These are phyloP conservation scores for Lizonia empirigonia DNA, from an alignment of 2,329 filamentous ascomycete species.

Conservation along the genomic window DNA sequence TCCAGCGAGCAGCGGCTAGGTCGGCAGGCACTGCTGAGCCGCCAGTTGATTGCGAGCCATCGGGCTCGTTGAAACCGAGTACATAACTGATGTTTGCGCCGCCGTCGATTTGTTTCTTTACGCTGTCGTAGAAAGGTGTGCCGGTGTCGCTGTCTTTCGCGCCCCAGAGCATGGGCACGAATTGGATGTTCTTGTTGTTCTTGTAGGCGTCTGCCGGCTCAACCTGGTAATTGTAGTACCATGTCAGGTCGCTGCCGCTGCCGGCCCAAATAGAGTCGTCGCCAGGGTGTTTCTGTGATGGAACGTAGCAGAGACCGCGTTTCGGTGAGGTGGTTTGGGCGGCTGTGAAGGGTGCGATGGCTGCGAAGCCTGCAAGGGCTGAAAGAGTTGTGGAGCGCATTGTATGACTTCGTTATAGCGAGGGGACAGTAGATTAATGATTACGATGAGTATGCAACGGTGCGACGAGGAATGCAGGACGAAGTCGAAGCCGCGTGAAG, in stretches of 20 bases:
- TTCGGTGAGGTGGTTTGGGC: slow-evolving; percentile 58
- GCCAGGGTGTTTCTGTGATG: slow-evolving; percentile 57
- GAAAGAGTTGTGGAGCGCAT: slow-evolving; percentile 12
- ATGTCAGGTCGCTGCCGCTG: slow-evolving; percentile 65
- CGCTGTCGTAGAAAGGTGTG: slow-evolving; percentile 65
- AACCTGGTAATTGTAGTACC: slow-evolving; percentile 83
- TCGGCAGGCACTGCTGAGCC: slow-evolving; percentile 67
- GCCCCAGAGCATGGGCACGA: slow-evolving; percentile 83
- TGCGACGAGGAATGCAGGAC: neutral
- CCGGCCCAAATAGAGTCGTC: slow-evolving; percentile 72
- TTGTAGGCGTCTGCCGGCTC: slow-evolving; percentile 61
- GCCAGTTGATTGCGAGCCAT: slow-evolving; percentile 61
- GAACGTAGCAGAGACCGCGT: slow-evolving; percentile 74
- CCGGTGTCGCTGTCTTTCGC: slow-evolving; percentile 50
- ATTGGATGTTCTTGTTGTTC: slow-evolving; percentile 61
- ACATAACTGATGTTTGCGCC: slow-evolving; percentile 68
- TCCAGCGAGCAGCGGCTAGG: slow-evolving; percentile 71
- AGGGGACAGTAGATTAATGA: neutral
- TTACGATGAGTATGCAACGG: neutral
- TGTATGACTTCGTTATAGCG: neutral
- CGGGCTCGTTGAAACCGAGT: slow-evolving; percentile 81
- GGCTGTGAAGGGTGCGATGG: slow-evolving; percentile 10
- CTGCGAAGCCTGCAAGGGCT: slow-evolving; percentile 8
- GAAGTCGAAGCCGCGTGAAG: neutral
- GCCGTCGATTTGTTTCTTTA: slow-evolving; percentile 60